Evolutionary conservation across 2,329 filamentous ascomycete species (phyloP), one percentile per base, ranked within the genome.

Genomic region (Simplicillium sp.): DNA sequence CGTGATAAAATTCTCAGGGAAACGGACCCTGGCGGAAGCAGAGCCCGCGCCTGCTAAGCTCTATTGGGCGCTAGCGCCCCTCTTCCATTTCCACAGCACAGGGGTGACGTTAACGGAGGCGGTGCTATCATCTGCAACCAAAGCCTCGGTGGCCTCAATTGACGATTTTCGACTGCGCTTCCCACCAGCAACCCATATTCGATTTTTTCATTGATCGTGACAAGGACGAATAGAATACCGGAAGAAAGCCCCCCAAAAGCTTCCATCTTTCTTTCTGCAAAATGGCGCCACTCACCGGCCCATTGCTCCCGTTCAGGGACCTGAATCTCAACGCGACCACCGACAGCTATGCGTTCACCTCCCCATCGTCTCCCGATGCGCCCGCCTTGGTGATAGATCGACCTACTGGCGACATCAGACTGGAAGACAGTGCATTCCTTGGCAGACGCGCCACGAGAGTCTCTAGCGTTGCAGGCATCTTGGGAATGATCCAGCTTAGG

Each of bases 341-440:
- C 54, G 87, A 90, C 54, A 84, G 92, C 59, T 98, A 98, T 71
- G 87, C 88, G 54, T 98, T 98, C 65, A 89, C 87, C 32, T 98
- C 92, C 20, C 92, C 92, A 20, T 97, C 92, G 1, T 90, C 88
- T 3, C 88, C 89, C 46, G 80, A 89, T 64, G 84, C 89, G 20
- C 87, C 87, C 12, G 87, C 87, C 9, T 73, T 98, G 39, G 80
- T 95, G 12, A 77, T 98, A 49, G 92, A 97, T 56, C 80, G 92
- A 40, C 92, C 92, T 9, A 92, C 88, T 12, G 92, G 92, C 46
- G 89, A 97, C 63, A 67, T 97, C 39, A 79, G 88, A 46, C 73
- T 98, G 44, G 84, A 82, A 54, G 84, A 95, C 74, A 83, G 84
- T 43, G 77, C 82, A 49, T 68, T 88, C 37, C 80, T 82, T 20